Conservation (phyloP, 83 land plant genomes). For the Diphasiastrum complanatum region DNA sequence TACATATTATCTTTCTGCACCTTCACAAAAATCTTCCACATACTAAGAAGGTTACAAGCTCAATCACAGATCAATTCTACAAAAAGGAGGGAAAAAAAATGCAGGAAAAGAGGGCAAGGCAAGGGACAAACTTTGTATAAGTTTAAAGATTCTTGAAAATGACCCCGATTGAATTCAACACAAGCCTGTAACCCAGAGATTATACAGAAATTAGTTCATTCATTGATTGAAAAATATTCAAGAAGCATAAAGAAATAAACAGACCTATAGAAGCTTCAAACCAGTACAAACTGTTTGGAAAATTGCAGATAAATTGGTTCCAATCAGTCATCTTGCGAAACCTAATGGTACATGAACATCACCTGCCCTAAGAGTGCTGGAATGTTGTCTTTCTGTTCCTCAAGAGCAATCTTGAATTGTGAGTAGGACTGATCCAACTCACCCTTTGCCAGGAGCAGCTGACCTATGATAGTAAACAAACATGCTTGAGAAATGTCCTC, state of each 20-base stretch:
- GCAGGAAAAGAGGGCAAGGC: no score
- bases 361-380: slow-evolving; percentile 94
- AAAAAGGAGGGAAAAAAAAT: no score
- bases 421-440: slow-evolving; percentile 64
- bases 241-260: slow-evolving; percentile 2
- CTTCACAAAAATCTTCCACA: no score
- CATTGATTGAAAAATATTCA: slow-evolving; percentile 4
- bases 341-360: no score
- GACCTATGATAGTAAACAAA: no score
- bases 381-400: slow-evolving; percentile 70
- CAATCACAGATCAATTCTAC: no score
- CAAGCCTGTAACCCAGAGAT: slow-evolving; percentile 91
- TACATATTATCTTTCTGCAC: no score
- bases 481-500: no score
- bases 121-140: slow-evolving; percentile 48
- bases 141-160: slow-evolving; percentile 62
- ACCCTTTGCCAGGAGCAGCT: slow-evolving; percentile 76
- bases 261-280: no score
- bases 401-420: slow-evolving; percentile 74
- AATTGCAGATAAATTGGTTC: not conserved
- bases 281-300: no score
- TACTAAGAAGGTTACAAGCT: no score
- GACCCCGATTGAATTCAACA: slow-evolving; percentile 69
- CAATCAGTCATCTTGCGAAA: not conserved
- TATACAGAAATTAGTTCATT: slow-evolving; percentile 3